Conservation (phyloP, 139 green algal genomes). For the Closterium sp. region DNA sequence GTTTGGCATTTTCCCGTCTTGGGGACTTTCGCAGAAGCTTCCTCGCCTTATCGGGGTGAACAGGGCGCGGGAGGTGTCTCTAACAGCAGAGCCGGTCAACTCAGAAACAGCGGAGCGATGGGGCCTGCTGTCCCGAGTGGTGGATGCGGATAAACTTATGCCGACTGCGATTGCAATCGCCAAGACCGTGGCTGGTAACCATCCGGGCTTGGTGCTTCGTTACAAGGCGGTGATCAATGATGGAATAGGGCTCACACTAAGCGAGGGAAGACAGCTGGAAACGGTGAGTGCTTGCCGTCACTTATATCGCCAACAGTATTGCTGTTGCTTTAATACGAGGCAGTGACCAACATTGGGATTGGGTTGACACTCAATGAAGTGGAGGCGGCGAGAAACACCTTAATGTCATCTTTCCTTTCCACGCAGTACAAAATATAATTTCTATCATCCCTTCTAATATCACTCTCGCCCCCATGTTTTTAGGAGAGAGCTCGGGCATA, state of each 20-base stretch:
- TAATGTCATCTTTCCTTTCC: too few species aligned
- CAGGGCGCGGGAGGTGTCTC: constrained; percentile 32
- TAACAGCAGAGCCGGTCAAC: constrained; percentile 44
- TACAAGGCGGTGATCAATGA: constrained; percentile 55
- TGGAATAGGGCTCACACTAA: constrained; percentile 31
- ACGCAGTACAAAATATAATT: too few species aligned
- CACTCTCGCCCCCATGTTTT: background rate
- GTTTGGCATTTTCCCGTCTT: constrained; percentile 41
- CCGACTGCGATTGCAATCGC: constrained; percentile 3
- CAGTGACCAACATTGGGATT: background rate
- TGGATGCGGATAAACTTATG: constrained; percentile 29
- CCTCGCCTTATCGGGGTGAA: constrained; percentile 53
- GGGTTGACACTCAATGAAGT: background rate
- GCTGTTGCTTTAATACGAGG: background rate
- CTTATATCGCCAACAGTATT: background rate
- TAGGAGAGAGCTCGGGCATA: constrained; percentile 48
- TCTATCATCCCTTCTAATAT: too few species aligned
- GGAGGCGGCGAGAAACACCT: background rate
- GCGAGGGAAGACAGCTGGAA: constrained; percentile 36
- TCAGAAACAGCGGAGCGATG: constrained; percentile 38
- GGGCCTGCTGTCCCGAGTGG: constrained; percentile 45
- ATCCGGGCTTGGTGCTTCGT: constrained; percentile 12
- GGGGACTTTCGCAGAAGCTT: constrained; percentile 59
- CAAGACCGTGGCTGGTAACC: background rate
- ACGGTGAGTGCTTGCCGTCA: constrained; percentile 10